Evolutionary conservation across 1,139 yeast species (phyloP).

Genomic region (Torulaspora globosa): DNA sequence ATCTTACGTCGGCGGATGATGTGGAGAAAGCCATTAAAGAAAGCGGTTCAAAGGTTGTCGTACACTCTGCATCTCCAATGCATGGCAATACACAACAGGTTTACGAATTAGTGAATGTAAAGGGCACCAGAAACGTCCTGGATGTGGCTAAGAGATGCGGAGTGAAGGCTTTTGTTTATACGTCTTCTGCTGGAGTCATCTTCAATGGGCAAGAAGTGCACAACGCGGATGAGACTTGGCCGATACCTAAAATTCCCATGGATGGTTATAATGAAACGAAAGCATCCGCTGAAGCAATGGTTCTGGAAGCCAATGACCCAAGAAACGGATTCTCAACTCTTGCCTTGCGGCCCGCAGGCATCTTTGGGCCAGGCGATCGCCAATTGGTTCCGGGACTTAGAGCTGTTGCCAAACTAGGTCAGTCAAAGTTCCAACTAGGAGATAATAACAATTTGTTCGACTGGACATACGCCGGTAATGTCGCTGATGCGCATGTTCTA

Average conservation of each 20-base stretch:
- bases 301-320: conserved; percentile 61
- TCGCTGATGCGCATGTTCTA: conserved; percentile 91
- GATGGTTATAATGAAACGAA: conserved; percentile 96
- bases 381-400: conserved; percentile 93
- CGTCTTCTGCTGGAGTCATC: conserved; percentile 96
- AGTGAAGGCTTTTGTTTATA: conserved; percentile 76
- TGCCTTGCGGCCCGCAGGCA: conserved; percentile 94
- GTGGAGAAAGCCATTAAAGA: conserved; percentile 57
- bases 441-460: conserved; percentile 91
- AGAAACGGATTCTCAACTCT: conserved; percentile 62
- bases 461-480: conserved; percentile 99
- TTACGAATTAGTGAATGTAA: conserved; percentile 85
- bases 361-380: conserved; percentile 98
- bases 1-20: conserved; percentile 70
- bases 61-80: conserved; percentile 95
- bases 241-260: conserved; percentile 88
- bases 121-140: conserved; percentile 77
- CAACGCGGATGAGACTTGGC: conserved; percentile 93
- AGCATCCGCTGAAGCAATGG: conserved; percentile 84
- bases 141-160: conserved; percentile 53
- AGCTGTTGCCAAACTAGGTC: conserved; percentile 76
- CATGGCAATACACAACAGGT: conserved; percentile 79
- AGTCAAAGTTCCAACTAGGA: conserved; percentile 89
- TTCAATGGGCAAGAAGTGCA: conserved; percentile 88
- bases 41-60: conserved; percentile 69